Conservation (phyloP, 2,329 filamentous ascomycete species). For the Pyricularia grisea region DNA sequence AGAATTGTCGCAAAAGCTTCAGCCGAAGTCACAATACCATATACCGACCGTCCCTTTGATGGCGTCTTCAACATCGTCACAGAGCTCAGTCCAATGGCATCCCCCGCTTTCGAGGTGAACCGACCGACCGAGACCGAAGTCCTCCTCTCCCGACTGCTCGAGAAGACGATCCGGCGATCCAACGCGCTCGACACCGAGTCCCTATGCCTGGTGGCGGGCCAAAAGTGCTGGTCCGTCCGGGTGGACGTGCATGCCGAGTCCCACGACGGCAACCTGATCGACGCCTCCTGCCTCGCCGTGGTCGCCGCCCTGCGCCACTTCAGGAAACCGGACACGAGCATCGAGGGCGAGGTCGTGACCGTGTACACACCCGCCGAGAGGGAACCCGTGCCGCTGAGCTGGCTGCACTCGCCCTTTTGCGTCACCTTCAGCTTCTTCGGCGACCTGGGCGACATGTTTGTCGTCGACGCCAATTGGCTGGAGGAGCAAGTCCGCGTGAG, state of each 20-base stretch:
- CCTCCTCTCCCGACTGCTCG: conserved; percentile 77
- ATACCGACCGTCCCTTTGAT: conserved; percentile 84
- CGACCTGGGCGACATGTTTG: conserved; percentile 58
- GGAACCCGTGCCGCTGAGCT: conserved; percentile 80
- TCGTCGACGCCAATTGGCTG: conserved; percentile 62
- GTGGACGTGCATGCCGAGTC: conserved; percentile 88
- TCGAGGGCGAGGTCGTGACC: conserved; percentile 75
- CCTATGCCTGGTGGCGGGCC: conserved; percentile 81
- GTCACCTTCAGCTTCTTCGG: conserved; percentile 82
- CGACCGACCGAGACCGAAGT: conserved; percentile 77
- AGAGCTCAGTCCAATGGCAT: conserved; percentile 87
- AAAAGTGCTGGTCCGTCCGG: conserved; percentile 85
- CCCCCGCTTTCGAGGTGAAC: conserved; percentile 80
- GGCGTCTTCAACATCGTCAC: conserved; percentile 89
- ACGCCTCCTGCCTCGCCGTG: conserved; percentile 76
- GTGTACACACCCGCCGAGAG: conserved; percentile 78
- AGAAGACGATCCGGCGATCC: conserved; percentile 89
- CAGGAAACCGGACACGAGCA: conserved; percentile 77
- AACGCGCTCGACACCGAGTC: conserved; percentile 92
- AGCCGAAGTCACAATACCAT: conserved; percentile 79
- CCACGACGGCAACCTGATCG: conserved; percentile 83
- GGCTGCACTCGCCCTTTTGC: conserved; percentile 87
- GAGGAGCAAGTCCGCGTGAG: conserved; percentile 71
- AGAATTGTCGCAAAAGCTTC: conserved; percentile 81
- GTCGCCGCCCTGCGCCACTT: conserved; percentile 88